Base-by-base conservation (phyloP, 129 eudicot species). In the Helianthus tuberosus region DNA sequence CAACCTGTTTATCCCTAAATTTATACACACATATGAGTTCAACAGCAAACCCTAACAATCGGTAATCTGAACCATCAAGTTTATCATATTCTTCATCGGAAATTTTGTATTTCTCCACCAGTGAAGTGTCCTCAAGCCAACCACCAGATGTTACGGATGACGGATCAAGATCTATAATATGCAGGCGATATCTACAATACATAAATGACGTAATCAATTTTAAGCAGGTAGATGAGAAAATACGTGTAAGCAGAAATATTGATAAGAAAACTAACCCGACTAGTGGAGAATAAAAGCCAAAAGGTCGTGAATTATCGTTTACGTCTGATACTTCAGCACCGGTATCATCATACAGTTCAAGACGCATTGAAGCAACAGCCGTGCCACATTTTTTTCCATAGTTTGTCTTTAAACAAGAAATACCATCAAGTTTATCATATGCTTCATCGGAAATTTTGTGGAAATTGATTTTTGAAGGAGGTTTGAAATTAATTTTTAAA, bases 81-180 rank as follows among this genome's bases (percentile, higher is more conserved):
- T 93, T 93, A 51, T 86, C 82, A 83, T 84, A 93, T 55, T 96
- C 96, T 72, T 93, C 98, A 57, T 93, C 98, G 63, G 98, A 88
- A 32, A 93, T 86, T 75, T 81, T 83, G 88, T 81, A 93, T 81
- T 93, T 93, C 75, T 93, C 98, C 78, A 93, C 98, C 74, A 88
- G 79, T 12, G 98, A 93, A 41, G 98, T 93, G 80, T 93, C 97
- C 54, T 93, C 98, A 73, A 93, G 82, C 98, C 98, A 93, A 73
- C 98, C 98, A 69, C 96, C 96, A 66, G 98, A 86, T 50, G 98
- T 93, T n/a, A 93, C 91, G 29, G 98, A 93, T 46, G 97, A 86
- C 43, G 98, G 98, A 74, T 93, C 98, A 63, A 86, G 96, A 88
- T 93, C 98, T 74, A 90, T 84, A 64, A 93, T 79, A 80, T 93